Conservation (phyloP, 1,284 basidiomycete genomes). For the Somion occarium region DNA sequence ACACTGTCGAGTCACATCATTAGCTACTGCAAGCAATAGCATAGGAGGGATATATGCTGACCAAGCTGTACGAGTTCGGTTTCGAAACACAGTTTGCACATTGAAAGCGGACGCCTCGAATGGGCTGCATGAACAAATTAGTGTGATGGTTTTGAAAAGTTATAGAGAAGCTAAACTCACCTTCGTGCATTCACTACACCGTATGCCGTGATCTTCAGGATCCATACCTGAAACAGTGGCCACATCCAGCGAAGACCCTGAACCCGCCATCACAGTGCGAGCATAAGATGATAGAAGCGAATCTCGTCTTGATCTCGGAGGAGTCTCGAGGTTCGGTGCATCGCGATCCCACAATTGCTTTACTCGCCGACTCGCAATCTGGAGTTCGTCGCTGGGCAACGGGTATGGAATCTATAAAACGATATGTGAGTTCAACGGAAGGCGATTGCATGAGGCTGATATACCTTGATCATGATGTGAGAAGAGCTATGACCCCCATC, state of each 20-base stretch:
- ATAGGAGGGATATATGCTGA: constrained; percentile 28
- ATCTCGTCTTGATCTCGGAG: constrained; percentile 38
- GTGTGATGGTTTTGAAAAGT: neutral
- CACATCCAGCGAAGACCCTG: constrained; percentile 22
- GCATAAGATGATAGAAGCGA: constrained; percentile 53
- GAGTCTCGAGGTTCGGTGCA: constrained; percentile 43
- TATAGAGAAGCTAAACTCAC: constrained; percentile 31
- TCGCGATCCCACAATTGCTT: constrained; percentile 77
- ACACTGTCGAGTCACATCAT: constrained; percentile 49
- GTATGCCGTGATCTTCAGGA: constrained; percentile 44
- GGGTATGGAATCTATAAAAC: constrained; percentile 74
- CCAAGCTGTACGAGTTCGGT: constrained; percentile 59
- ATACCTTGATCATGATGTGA: constrained; percentile 90
- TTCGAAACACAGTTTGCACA: constrained; percentile 72
- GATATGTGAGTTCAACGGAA: too few relatives aligned
- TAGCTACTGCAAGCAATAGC: neutral
- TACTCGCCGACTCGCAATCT: constrained; percentile 56
- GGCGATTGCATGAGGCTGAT: constrained; percentile 2
- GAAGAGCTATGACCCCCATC: constrained; percentile 76
- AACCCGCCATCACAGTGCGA: constrained; percentile 56
- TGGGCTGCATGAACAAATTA: constrained; percentile 39
- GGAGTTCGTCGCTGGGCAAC: constrained; percentile 66
- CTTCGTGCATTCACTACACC: constrained; percentile 41
- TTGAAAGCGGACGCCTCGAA: constrained; percentile 70
- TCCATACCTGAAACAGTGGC: constrained; percentile 15